These are phyloP conservation scores for Naganishia albida DNA, from an alignment of 1,284 basidiomycete species.

Conservation along the genomic window DNA sequence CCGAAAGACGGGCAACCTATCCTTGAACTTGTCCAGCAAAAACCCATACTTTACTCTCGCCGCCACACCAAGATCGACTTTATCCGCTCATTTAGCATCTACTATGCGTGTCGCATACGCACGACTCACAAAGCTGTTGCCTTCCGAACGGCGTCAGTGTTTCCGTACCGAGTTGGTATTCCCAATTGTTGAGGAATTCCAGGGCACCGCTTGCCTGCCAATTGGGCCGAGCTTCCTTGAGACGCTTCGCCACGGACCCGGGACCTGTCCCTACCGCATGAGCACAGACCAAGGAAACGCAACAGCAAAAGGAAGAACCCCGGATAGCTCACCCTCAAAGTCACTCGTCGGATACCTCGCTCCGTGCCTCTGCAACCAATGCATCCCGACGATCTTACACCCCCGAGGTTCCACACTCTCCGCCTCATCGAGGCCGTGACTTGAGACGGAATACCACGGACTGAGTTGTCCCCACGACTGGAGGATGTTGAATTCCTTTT, in stretches of 20 bases:
- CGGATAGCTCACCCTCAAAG: background rate
- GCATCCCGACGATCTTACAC: slow-evolving; percentile 52
- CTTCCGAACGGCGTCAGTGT: slow-evolving; percentile 60
- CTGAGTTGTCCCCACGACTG: slow-evolving; percentile 56
- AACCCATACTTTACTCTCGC: slow-evolving; percentile 54
- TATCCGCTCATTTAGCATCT: background rate
- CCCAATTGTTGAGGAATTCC: slow-evolving; percentile 57
- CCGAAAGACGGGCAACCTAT: slow-evolving; percentile 54
- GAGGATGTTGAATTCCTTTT: slow-evolving; percentile 49
- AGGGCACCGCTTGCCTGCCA: slow-evolving; percentile 59
- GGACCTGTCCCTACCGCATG: slow-evolving; percentile 56
- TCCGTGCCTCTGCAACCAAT: slow-evolving; percentile 56
- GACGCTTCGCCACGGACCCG: slow-evolving; percentile 61
- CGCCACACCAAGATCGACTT: slow-evolving; percentile 52
- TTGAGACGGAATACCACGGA: slow-evolving; percentile 54
- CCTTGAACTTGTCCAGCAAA: slow-evolving; percentile 51
- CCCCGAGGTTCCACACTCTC: slow-evolving; percentile 49
- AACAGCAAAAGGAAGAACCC: background rate
- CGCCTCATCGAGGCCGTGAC: slow-evolving; percentile 54
- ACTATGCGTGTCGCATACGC: background rate
- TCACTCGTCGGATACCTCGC: slow-evolving; percentile 45
- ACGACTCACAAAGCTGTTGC: slow-evolving; percentile 60
- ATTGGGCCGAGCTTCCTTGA: slow-evolving; percentile 60
- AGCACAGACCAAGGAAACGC: background rate
- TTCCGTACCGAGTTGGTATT: slow-evolving; percentile 56